Base-by-base conservation (phyloP, 768 basidiomycete species). In the Auriculariales sp. region DNA sequence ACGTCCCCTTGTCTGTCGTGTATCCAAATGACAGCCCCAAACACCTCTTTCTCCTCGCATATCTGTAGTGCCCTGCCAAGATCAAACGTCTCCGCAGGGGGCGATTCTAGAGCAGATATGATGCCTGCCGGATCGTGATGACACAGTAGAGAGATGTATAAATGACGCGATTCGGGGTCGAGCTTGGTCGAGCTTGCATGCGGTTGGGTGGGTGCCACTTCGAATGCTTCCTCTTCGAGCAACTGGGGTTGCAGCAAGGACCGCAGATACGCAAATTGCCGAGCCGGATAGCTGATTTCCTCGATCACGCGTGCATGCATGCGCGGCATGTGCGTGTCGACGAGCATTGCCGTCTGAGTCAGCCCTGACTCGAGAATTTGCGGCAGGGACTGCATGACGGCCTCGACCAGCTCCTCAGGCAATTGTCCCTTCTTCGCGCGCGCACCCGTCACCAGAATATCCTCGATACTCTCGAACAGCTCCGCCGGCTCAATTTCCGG, bases 21-120 rank as follows among this genome's bases (percentile, higher is more conserved):
- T 2, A 79, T 71, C 93, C 93, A 97, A 3, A 97, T 66, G 22
- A 84, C 80, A 7, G 86, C 88, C 46, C 88, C 80, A 54, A 74
- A 83, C 14, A 78, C 79, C 34, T 70, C 69, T 17, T 72, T 69
- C 2, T 70, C 62, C 62, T 92, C 84, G 62, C 89, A 93, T 7
- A 76, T 73, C 3, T 66, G 66, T 14, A 79, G 66, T 24, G 81
- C 67, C 19, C 73, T 66, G 2, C 64, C 53, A 65, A 79, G 75
- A 49, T 85, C 79, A 45, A 89, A 61, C 48, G 64, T 66, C 14
- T 71, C 71, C 4, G 59, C 51, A 0, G 79, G 77, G 49, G 84
- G 65, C 47, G 64, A 66, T 54, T 75, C 68, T 9, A 95, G 67
- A 32, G 76, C 74, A 11, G 70, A 58, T 24, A 93, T 75, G 49